Conservation (phyloP, 208 protist species). For the Trypanosomatidae sp. region DNA sequence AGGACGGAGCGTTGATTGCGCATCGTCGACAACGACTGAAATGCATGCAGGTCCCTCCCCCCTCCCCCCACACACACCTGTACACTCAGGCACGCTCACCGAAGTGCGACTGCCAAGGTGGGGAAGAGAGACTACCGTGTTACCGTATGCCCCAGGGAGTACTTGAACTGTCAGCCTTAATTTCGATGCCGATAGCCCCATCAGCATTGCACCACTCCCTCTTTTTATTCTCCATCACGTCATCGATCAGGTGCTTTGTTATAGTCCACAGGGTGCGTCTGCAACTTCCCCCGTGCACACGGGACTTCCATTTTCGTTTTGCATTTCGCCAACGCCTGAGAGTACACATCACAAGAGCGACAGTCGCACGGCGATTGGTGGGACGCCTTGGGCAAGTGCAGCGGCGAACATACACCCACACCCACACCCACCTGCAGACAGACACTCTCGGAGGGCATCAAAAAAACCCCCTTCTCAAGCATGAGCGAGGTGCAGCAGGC, state of each 20-base stretch:
- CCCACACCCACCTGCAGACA: constrained; percentile 2
- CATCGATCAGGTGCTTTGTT: neutral
- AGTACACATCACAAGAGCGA: neutral
- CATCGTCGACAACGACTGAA: too few species aligned
- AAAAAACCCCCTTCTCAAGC: neutral
- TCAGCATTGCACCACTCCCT: neutral
- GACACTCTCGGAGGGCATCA: neutral
- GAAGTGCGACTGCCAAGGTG: neutral
- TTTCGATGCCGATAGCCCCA: neutral
- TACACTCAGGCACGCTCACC: neutral
- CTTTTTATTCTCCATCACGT: neutral
- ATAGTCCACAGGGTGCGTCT: neutral
- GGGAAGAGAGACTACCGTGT: neutral
- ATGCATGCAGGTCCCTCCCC: neutral
- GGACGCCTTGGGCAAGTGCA: neutral
- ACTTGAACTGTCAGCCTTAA: neutral
- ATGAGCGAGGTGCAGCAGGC: constrained; percentile 46
- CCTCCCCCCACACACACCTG: neutral
- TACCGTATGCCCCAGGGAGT: neutral
- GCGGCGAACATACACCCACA: neutral
- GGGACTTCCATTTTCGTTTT: neutral
- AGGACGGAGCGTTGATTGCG: too few species aligned
- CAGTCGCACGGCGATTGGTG: neutral
- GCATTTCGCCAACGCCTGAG: neutral
- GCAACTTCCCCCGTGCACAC: neutral